Base-by-base conservation (phyloP, 129 eudicot genomes). In the Ambrosia trifida region DNA sequence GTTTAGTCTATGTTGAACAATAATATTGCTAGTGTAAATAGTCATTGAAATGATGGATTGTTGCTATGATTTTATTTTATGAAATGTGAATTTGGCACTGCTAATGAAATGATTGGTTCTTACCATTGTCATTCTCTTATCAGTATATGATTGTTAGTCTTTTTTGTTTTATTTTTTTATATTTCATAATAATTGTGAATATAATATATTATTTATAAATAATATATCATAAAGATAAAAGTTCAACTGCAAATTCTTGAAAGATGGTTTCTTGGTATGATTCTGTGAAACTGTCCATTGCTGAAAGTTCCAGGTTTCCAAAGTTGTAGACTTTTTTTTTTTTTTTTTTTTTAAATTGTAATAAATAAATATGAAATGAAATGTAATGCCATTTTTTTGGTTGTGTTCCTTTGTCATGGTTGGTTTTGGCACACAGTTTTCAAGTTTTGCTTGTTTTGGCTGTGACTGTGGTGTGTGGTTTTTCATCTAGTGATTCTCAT, bases 1-100 rank as follows among this genome's bases (percentile, higher is more conserved):
- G 70, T 59, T 60, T 60, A 77, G 70, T 77, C 14, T n/a, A 38
- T 76, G 56, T 59, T 20, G 19, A 54, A 66, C 40, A 52, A 24
- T 74, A 58, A 53, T 51, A 31, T 43, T 44, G 53, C 51, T 58
- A 16, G 66, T 32, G 36, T 56, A 66, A 75, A 58, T 30, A 36
- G 38, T 61, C 64, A 28, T 35, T 31, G 52, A 46, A 67, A 56
- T 67, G 68, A 45, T 76, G 68, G 74, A 75, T 43, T 63, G 51
- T 73, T 72, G 14, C 9, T 49, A 32, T 72, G 44, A 36, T 24
- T 47, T 28, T 61, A 59, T 72, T 72, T 35, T 44, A 32, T 62
- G 24, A 63, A 63, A 63, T 38, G 51, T 47, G 49, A 43, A 53
- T 3, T 30, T 58, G 64, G 64, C 64, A 56, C 64, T 28, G 12